Percentiles rank a stretch among this genome's conserved stretches.
Conservation (phyloP, 768 basidiomycete genomes). For the Lactarius sanguifluus region DNA sequence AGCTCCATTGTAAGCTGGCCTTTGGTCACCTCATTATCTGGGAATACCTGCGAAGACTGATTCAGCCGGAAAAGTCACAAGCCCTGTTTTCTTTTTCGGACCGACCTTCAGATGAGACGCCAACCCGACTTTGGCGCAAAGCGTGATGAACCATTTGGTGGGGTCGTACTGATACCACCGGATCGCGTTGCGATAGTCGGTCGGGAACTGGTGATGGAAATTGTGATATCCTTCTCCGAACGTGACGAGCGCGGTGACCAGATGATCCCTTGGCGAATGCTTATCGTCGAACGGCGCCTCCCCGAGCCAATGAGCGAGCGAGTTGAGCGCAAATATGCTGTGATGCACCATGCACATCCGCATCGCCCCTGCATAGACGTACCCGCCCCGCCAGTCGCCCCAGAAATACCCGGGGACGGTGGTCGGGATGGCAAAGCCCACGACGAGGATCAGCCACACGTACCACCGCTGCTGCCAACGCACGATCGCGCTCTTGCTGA, state of each 20-base stretch:
- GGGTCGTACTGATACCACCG: conserved; percentile 92
- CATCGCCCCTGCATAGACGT: conserved; percentile 75
- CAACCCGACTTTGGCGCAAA: conserved; percentile 54
- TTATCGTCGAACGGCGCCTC: conserved; percentile 92
- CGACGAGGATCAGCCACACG: conserved; percentile 59
- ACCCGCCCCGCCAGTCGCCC: conserved; percentile 84
- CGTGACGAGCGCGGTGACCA: conserved; percentile 84
- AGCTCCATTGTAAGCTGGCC: conserved; percentile 93
- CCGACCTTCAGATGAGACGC: conserved; percentile 55
- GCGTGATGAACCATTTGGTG: conserved; percentile 87
- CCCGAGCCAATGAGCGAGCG: conserved; percentile 93
- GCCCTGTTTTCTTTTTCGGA: background rate
- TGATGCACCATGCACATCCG: conserved; percentile 86
- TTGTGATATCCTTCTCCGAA: conserved; percentile 97
- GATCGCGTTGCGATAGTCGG: conserved; percentile 96
- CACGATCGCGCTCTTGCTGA: conserved; percentile 76
- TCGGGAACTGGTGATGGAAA: conserved; percentile 95
- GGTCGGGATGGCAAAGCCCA: conserved; percentile 73
- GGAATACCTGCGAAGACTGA: conserved; percentile 43
- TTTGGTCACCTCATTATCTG: conserved; percentile 72
- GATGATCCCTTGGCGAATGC: conserved; percentile 85
- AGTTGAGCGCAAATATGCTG: conserved; percentile 95
- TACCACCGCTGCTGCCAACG: conserved; percentile 88
- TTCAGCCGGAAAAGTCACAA: background rate
- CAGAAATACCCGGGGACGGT: conserved; percentile 73